Base-by-base conservation (phyloP, 352 stramenopile genomes). In the Globisporangium emineosum region DNA sequence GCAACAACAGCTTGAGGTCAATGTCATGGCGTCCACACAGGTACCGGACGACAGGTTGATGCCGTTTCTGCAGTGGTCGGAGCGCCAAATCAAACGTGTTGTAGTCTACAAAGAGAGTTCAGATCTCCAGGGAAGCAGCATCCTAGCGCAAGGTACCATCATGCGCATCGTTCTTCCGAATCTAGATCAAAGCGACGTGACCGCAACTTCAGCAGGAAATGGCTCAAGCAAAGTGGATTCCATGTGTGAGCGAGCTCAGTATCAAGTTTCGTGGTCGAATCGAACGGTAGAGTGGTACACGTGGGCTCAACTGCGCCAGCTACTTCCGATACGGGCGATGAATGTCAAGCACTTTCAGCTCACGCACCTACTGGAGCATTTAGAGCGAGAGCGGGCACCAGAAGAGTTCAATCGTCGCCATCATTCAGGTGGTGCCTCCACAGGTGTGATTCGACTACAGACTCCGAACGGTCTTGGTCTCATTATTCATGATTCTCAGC, bases 331-430 rank as follows among this genome's bases (percentile, higher is more conserved):
- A 59, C 71, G 85, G 30, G 67, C 74, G 8, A 86, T 94, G 78
- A 91, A 94, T 29, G 57, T 75, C 6, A 81, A 84, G 42, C 82
- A 94, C 56, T 82, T 86, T 47, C 79, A 94, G 53, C 62, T 94
- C 10, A 58, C 54, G 29, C 57, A 70, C n/a, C 33, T 89, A 2
- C 33, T 86, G 19, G 58, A 71, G 42, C 54, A 33, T 3, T 23
- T 73, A 1, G 12, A 61, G 7, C 17, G 21, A 9, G 51, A 35
- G 3, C 54, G 35, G 21, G 15, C 5, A 21, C 9, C 37, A 35
- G 30, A 5, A 27, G 42, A 15, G 15, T 27, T 7, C 12, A 35
- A 6, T 33, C n/a, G 21, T 45, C 17, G 10, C 7, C 29, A 35
- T 19, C n/a, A 57, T 2, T 12, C 47, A 49, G 0, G 19, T 21